Evolutionary conservation across 2,329 filamentous ascomycete species (phyloP).

Genomic region (Penicillium brasilianum): DNA sequence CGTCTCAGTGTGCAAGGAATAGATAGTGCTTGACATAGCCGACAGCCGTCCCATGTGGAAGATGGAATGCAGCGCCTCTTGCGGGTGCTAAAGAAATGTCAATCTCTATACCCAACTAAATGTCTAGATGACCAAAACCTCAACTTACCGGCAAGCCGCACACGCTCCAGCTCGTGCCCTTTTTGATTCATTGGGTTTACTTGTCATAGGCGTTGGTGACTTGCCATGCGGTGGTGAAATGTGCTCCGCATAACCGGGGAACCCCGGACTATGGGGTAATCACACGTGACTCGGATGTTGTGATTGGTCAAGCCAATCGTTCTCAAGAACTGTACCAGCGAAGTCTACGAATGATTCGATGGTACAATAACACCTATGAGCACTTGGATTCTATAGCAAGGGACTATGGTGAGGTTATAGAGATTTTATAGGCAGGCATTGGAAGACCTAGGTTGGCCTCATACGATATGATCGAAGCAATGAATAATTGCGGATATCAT

Average conservation of each 20-base stretch:
- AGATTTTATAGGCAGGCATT: no score
- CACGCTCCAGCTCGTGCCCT: not conserved
- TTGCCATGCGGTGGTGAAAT: not conserved
- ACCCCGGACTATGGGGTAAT: not conserved
- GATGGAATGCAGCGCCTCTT: not conserved
- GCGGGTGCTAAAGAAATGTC: not conserved
- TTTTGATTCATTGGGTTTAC: not conserved
- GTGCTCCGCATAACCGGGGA: not conserved
- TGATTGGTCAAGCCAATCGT: not conserved
- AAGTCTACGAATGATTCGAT: not conserved
- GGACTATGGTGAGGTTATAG: no score
- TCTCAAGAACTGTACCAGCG: not conserved
- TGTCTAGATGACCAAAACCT: rapidly evolving
- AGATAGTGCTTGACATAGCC: not conserved
- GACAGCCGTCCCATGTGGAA: not conserved
- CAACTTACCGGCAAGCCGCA: not conserved
- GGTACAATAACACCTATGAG: no score
- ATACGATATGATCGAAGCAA: not conserved
- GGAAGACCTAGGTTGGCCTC: not conserved
- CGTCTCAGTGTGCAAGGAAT: slow-evolving; percentile 1
- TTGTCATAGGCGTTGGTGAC: not conserved
- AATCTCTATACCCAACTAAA: no score
- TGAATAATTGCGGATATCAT: not conserved
- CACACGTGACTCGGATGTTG: not conserved
- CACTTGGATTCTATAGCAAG: not conserved